Conservation (phyloP, 805 yeast species). For the Starmera quercuum region DNA sequence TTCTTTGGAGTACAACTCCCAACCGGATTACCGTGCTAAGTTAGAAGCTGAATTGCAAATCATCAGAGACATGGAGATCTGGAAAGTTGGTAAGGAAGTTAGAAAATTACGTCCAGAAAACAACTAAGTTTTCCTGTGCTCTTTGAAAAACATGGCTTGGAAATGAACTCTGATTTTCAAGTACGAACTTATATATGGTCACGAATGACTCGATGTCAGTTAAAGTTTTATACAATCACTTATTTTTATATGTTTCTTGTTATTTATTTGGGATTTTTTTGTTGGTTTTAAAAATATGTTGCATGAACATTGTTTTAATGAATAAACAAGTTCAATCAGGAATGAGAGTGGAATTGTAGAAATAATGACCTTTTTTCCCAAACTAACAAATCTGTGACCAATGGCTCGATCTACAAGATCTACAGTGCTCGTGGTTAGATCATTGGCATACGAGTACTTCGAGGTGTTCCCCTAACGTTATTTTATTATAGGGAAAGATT, state of each 20-base stretch:
- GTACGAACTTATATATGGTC: too few species aligned
- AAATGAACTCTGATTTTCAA: too few species aligned
- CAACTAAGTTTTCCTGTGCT: constrained; percentile 70
- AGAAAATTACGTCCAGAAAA: constrained; percentile 99
- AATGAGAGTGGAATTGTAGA: not conserved
- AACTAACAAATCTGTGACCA: too few species aligned
- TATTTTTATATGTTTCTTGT: constrained; percentile 10
- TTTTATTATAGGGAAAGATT: too few species aligned
- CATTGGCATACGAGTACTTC: too few species aligned
- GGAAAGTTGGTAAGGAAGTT: constrained; percentile 99
- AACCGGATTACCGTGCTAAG: constrained; percentile 94
- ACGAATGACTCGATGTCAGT: constrained; percentile 20
- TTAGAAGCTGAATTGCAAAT: constrained; percentile 87
- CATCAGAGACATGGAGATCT: constrained; percentile 97
- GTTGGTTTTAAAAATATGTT: constrained; percentile 9
- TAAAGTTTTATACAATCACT: constrained; percentile 3
- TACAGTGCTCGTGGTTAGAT: too few species aligned
- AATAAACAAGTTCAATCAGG: constrained; percentile 28
- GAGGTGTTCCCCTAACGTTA: too few species aligned
- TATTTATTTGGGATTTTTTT: constrained; percentile 10
- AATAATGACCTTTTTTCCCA: too few species aligned
- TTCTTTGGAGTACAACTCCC: constrained; percentile 97
- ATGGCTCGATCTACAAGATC: too few species aligned
- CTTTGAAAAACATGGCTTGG: too few species aligned
- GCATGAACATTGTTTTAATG: constrained; percentile 33